These are phyloP conservation scores for Salix purpurea DNA, from an alignment of 345 rosid species.

Conservation along the genomic window DNA sequence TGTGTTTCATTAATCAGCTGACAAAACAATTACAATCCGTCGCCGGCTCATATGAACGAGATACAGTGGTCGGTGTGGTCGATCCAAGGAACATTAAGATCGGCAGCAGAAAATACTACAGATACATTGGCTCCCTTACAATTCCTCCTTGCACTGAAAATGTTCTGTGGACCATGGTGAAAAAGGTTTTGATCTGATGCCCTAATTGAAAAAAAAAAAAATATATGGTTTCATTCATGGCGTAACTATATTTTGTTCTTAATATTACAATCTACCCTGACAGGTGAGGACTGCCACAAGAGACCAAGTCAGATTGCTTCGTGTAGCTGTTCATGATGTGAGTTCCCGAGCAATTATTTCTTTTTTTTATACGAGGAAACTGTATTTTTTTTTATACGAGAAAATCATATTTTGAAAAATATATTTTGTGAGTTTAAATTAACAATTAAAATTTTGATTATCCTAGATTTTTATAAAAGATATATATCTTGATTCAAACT, in stretches of 20 bases:
- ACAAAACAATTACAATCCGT: slow-evolving; percentile 30
- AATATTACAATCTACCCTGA: not conserved
- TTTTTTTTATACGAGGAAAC: too few species aligned
- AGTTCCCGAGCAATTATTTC: slow-evolving; percentile 13
- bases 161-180: slow-evolving; percentile 62
- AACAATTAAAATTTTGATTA: too few species aligned
- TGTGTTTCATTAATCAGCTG: slow-evolving; percentile 30
- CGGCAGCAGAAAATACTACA: slow-evolving; percentile 60
- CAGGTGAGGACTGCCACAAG: slow-evolving; percentile 62
- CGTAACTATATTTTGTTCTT: not conserved
- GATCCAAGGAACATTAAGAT: slow-evolving; percentile 49
- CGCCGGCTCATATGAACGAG: slow-evolving; percentile 21
- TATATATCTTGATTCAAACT: too few species aligned
- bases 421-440: too few species aligned
- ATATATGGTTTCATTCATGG: not conserved
- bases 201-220: not conserved
- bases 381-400: fast-evolving
- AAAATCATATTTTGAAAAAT: too few species aligned
- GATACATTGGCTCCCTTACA: slow-evolving; percentile 87
- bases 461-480: too few species aligned
- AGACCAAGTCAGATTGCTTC: slow-evolving; percentile 58
- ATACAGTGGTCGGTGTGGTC: slow-evolving; percentile 38
- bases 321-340: slow-evolving; percentile 78
- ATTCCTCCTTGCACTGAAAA: slow-evolving; percentile 79
- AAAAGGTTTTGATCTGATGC: slow-evolving; percentile 34